Conservation (phyloP, 1,284 basidiomycete species). For the Thecaphora thlaspeos region DNA sequence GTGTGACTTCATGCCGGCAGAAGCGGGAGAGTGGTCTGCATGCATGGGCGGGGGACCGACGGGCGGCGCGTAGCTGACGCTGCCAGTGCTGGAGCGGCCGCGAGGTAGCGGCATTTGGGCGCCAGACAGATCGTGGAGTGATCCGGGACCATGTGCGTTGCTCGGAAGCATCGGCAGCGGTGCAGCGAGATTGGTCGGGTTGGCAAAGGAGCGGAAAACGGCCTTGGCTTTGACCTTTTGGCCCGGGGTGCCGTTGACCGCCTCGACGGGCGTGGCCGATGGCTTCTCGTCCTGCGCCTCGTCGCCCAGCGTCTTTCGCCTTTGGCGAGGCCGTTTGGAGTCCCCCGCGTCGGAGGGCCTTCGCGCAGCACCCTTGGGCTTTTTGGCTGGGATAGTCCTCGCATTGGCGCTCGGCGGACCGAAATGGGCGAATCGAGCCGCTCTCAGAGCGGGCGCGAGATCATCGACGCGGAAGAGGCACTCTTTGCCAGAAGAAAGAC, state of each 20-base stretch:
- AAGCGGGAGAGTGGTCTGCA: not conserved
- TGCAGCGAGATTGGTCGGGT: constrained; percentile 43
- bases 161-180: constrained; percentile 13
- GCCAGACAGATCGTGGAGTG: too few relatives aligned
- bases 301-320: constrained; percentile 21
- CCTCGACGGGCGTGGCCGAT: not conserved
- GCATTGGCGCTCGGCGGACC: constrained; percentile 37
- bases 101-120: not conserved
- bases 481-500: constrained; percentile 40
- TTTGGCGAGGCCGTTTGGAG: constrained; percentile 7
- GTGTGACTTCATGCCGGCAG: not conserved
- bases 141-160: too few relatives aligned
- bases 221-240: constrained; percentile 39
- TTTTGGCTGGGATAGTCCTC: constrained; percentile 32
- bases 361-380: constrained; percentile 15
- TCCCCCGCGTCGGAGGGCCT: constrained; percentile 13
- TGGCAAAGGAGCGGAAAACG: constrained; percentile 45
- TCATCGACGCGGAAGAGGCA: constrained; percentile 52
- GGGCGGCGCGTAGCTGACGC: not conserved
- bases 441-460: constrained; percentile 42
- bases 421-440: constrained; percentile 40
- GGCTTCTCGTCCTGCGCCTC: constrained; percentile 3
- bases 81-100: not conserved
- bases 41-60: not conserved
- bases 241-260: not conserved